Evolutionary conservation across 179 eudicot species (phyloP), one percentile per base, ranked within the genome.

Genomic region (Gypsophila paniculata): DNA sequence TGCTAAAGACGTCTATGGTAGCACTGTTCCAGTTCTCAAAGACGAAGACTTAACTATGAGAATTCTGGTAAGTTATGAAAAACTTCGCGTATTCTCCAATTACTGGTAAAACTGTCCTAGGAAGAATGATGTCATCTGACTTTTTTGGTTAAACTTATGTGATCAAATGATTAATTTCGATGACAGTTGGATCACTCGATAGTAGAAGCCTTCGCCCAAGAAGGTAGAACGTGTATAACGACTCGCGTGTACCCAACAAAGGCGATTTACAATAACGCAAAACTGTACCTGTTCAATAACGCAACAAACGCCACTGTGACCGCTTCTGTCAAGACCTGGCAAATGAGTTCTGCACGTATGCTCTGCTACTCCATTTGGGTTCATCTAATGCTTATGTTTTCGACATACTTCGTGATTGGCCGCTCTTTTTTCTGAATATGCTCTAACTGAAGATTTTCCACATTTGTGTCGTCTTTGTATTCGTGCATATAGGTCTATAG

Each of bases 111-210:
- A 10, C 3, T 46, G 12, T 46, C 4, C 52, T 46, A 46, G 3
- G 14, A 46, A 46, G 52, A 11, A 46, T 46, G 52, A 46, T 32
- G 22, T 6, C 25, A 57, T 10, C 8, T 10, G 61, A 22, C 32
- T 0, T 22, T 21, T 4, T 3, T 11, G 11, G 59, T 54, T 21
- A 7, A 54, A 54, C 9, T 54, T 54, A 6, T 6, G 2, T 10
- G 10, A 5, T 54, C 11, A 54, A 54, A 54, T 54, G 25, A 25
- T 21, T 18, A 12, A 62, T 59, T 23, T 19, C 51, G 34, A 7
- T 10, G 59, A 52, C 39, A 89, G 95, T 84, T 89, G 60, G 96
- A 90, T 82, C 96, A 88, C 70, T 90, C 96, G 3, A 88, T 90
- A 26, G 86, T 90, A 10, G 96, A 90, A 77, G 84, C 92, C n/a